Evolutionary conservation across 306 rosid species (phyloP).

Genomic region (Acmispon strigosus): DNA sequence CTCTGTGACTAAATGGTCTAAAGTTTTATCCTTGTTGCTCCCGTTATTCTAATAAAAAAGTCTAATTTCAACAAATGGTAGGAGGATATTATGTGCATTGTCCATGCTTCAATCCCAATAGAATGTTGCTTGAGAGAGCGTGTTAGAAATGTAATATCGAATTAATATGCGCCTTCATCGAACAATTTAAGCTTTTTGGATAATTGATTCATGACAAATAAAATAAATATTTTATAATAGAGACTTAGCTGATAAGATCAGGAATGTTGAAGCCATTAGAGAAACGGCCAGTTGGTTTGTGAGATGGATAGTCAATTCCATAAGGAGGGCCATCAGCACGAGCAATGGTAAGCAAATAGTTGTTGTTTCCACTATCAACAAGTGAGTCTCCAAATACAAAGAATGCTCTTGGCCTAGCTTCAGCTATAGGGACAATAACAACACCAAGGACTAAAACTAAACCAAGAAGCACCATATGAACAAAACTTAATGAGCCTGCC

Average conservation of each 20-base stretch:
- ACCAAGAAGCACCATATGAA: neutral
- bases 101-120: too few species aligned
- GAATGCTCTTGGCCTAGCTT: slow-evolving; percentile 40
- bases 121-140: too few species aligned
- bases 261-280: slow-evolving; percentile 63
- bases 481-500: neutral
- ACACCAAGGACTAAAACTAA: neutral
- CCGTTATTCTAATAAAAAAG: too few species aligned
- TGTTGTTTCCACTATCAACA: slow-evolving; percentile 70
- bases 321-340: slow-evolving; percentile 62
- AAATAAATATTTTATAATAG: too few species aligned
- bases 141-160: too few species aligned
- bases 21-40: too few species aligned
- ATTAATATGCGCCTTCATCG: too few species aligned
- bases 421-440: neutral
- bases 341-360: slow-evolving; percentile 41
- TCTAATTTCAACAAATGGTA: too few species aligned
- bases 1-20: too few species aligned
- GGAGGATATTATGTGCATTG: too few species aligned
- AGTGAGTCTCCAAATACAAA: slow-evolving; percentile 64
- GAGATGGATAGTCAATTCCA: slow-evolving; percentile 55
- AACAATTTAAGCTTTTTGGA: too few species aligned
- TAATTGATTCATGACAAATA: too few species aligned
- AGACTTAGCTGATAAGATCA: slow-evolving; percentile 47
- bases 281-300: slow-evolving; percentile 47